phyloP scores from a whole-genome alignment of 208 protist genomes.

The Crithidia mellificae region DNA sequence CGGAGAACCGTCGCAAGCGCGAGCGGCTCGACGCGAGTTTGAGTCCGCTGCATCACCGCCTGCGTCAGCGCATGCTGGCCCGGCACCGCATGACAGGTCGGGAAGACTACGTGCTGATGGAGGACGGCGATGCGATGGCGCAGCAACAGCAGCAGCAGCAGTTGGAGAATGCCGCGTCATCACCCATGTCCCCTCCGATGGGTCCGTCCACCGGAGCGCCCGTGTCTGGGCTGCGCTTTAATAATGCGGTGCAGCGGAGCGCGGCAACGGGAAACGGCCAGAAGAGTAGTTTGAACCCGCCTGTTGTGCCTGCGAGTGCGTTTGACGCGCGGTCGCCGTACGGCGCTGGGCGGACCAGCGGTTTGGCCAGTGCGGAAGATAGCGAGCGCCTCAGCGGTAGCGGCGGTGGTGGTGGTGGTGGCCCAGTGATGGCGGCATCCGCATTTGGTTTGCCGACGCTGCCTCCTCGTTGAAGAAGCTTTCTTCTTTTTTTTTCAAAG shows the following conservation, averaged over 20 bases:
- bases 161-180: background rate
- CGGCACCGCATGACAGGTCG: slow-evolving; percentile 39
- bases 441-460: slow-evolving; percentile 23
- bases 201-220: background rate
- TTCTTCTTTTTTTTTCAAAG: too few relatives aligned
- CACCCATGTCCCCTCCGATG: background rate
- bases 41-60: slow-evolving; percentile 40
- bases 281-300: too few relatives aligned
- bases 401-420: slow-evolving; percentile 9
- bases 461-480: background rate
- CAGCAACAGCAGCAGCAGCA: slow-evolving; percentile 7
- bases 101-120: slow-evolving; percentile 49
- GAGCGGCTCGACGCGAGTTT: slow-evolving; percentile 27
- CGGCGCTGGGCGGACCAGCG: background rate
- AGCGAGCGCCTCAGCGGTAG: background rate
- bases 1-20: slow-evolving; percentile 67
- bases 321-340: too few relatives aligned
- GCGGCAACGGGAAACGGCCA: background rate
- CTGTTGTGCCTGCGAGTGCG: too few relatives aligned
- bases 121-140: too few relatives aligned
- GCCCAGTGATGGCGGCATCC: slow-evolving; percentile 22
- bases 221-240: background rate
- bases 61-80: slow-evolving; percentile 71
- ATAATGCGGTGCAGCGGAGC: slow-evolving; percentile 3
- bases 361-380: background rate